Evolutionary conservation across 331 rosid species (phyloP).

Genomic region (Acacia concinna): DNA sequence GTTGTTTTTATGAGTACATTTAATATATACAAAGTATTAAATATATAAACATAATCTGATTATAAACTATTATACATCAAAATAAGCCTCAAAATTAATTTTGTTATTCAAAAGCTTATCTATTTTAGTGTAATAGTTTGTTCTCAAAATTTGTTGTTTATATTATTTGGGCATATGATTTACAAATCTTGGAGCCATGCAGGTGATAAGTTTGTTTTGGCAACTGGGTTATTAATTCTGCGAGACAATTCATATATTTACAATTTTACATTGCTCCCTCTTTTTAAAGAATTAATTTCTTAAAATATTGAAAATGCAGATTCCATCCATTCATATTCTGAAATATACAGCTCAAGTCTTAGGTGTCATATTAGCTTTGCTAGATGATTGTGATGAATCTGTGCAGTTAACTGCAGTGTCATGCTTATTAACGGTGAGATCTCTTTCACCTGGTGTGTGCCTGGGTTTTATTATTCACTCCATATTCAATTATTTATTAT

Average conservation of each 20-base stretch:
- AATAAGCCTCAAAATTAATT: neutral
- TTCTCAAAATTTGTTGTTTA: neutral
- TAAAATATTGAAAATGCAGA: slow-evolving; percentile 54
- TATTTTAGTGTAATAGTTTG: neutral
- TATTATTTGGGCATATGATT: slow-evolving; percentile 17
- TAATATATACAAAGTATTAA: neutral
- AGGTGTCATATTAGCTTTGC: slow-evolving; percentile 89
- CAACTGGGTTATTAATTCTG: slow-evolving; percentile 12
- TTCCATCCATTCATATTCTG: slow-evolving; percentile 76
- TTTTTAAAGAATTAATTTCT: slow-evolving; percentile 24
- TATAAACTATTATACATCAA: neutral
- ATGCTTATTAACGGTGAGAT: slow-evolving; percentile 76
- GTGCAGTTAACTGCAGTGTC: slow-evolving; percentile 95
- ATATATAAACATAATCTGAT: neutral
- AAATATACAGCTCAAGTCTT: slow-evolving; percentile 79
- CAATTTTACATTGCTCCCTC: slow-evolving; percentile 1
- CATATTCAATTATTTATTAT: slow-evolving; percentile 30
- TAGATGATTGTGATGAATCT: slow-evolving; percentile 85
- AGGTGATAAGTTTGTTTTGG: slow-evolving; percentile 23
- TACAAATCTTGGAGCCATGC: slow-evolving; percentile 17
- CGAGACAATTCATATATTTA: slow-evolving; percentile 6
- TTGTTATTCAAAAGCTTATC: neutral
- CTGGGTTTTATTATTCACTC: slow-evolving; percentile 6
- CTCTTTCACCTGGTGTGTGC: slow-evolving; percentile 16
- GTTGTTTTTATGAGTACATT: neutral